Evolutionary conservation across 2,329 filamentous ascomycete species (phyloP), one percentile per base, ranked within the genome.

Genomic region (Dactylellina drechsleri): DNA sequence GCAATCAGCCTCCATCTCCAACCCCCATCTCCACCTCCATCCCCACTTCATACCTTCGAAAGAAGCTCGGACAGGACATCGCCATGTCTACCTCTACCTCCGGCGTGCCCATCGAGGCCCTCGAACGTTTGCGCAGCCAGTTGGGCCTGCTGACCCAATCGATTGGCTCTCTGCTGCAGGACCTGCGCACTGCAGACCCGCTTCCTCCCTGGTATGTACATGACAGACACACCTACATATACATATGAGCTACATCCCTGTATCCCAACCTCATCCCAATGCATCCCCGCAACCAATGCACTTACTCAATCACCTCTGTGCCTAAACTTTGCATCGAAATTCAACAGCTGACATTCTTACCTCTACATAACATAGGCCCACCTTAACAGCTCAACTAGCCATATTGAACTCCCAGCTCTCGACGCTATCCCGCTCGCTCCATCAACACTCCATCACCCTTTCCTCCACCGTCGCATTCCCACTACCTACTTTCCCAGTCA

Each of bases 401-500:
- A 84, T 84, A 40, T 82, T 86, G 56, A 84, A 86, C 80, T 83
- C 84, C 40, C 84, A 85, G 81, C 83, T 84, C 67, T 83, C 82
- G 66, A 84, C 86, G 65, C 84, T 86, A 76, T 85, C 84, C 67
- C 83, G 83, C 75, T 85, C 85, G 77, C 83, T 88, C 47, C 80
- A 83, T 77, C 83, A 83, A 54, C 82, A 87, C 76, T 84, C 84
- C 54, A 81, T 83, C 23, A 83, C 85, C 72, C 83, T 88, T 49
- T 82, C 82, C 36, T 82, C 83, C 1, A 82, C 86, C 31, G 85
- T 87, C 78, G 84, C 84, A 26, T 87, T 87, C 78, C 87, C 87
- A 0, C 82, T 84, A 15, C 85, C 86, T 1, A 81, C 82, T 78
- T 88, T 83, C 82, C 87, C 82, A 18, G 83, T 81, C 62, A 83